Conservation (phyloP, 2,329 filamentous ascomycete species). For the Fusarium stilboides region DNA sequence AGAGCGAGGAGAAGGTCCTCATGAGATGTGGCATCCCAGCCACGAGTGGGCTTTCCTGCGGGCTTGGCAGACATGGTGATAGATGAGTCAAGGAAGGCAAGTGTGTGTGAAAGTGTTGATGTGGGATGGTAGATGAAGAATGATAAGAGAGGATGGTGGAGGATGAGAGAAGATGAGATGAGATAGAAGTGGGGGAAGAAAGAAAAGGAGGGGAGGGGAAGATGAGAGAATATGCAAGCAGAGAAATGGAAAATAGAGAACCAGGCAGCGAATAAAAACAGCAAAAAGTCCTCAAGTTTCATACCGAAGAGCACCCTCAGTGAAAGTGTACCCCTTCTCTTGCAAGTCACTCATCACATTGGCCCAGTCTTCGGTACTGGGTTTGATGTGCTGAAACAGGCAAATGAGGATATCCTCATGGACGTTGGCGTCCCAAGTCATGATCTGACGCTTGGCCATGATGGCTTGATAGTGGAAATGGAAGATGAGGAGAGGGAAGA, state of each 20-base stretch:
- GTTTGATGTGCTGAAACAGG: constrained; percentile 57
- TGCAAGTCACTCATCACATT: constrained; percentile 58
- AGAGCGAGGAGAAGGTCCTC: constrained; percentile 58
- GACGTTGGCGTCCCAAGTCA: constrained; percentile 60
- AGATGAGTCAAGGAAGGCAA: background rate
- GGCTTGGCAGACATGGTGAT: constrained; percentile 29
- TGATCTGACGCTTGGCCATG: constrained; percentile 53
- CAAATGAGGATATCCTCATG: constrained; percentile 63
- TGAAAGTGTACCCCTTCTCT: constrained; percentile 58
- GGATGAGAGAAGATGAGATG: constrained; percentile 5
- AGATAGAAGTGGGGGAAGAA: constrained; percentile 8
- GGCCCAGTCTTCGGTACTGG: constrained; percentile 52
- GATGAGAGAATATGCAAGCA: constrained; percentile 21
- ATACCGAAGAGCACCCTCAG: constrained; percentile 60
- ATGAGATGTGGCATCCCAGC: constrained; percentile 58
- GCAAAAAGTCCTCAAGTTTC: constrained; percentile 16
- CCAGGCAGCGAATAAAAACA: constrained; percentile 10
- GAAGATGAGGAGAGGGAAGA: background rate
- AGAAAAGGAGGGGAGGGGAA: background rate
- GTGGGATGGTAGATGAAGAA: constrained; percentile 7
- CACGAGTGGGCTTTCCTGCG: constrained; percentile 46
- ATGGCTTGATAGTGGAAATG: background rate
- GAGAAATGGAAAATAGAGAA: constrained; percentile 18
- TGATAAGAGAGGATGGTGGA: constrained; percentile 4
- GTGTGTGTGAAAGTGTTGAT: background rate